Evolutionary conservation across 257 asterid species (phyloP), one percentile per base, ranked within the genome.

Genomic region (Nicotiana noctiflora): DNA sequence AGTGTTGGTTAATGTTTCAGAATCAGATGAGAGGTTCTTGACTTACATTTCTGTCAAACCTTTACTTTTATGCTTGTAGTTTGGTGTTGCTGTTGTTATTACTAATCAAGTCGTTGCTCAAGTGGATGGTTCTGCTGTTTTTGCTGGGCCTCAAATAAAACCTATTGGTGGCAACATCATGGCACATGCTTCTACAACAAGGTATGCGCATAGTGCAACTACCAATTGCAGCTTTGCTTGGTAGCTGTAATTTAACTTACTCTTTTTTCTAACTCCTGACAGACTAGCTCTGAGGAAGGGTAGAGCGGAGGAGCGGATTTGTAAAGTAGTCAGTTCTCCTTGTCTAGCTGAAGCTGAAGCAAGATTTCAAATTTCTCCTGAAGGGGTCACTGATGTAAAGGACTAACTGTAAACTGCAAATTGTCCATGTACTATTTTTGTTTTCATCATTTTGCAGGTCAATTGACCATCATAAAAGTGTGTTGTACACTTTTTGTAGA

Each of bases 41-140:
- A 70, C 79, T 32, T 59, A 11, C 3, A 14, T 7, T 25, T 46
- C 3, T 61, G 51, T 14, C 18, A 44, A 52, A 40, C 4, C 32
- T 77, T 44, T 31, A 23, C 29, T 76, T 62, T 72, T 14, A 29
- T 51, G 40, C 21, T 79, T 89, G 88, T 79, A 95, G 98, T 95
- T 95, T 80, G 97, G 97, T 1, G 91, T 95, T 29, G 98, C 98
- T 75, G 98, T 93, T 80, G 97, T 95, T 52, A 93, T 95, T 62
- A 93, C 98, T 2, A 95, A 95, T 90, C 99, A 95, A 92, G 99
- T 95, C 14, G 99, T 95, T 34, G 98, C 99, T 21, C 99, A 95
- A 92, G 99, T 95, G 83, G 97, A 95, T 67, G 99, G 97, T 77
- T 92, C 98, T 62, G 97, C 98, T 15, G 82, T 89, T 13, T 95